phyloP scores from a whole-genome alignment of 257 asterid species.

The Solanum paucissectum region DNA sequence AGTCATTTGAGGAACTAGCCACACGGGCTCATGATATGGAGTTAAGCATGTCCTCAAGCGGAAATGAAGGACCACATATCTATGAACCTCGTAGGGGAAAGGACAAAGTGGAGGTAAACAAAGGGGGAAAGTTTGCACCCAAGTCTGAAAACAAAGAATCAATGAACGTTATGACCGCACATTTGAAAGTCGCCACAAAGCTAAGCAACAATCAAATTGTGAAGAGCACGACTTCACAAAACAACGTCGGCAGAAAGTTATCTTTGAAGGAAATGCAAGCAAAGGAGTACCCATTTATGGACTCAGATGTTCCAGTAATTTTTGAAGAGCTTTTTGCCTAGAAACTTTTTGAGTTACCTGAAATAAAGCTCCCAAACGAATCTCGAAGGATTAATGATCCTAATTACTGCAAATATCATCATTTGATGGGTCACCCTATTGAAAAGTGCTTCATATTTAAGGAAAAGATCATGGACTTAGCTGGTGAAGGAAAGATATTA shows the following conservation, averaged over 20 bases:
- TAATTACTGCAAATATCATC: too few species aligned
- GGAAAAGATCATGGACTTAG: background rate
- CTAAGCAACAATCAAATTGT: background rate
- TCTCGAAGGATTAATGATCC: background rate
- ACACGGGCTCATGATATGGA: too few species aligned
- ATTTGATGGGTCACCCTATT: background rate
- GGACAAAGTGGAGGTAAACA: too few species aligned
- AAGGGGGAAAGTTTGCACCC: background rate
- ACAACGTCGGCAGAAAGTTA: background rate
- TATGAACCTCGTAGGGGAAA: background rate
- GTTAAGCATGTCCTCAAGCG: too few species aligned
- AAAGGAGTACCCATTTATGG: background rate
- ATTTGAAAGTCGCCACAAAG: background rate
- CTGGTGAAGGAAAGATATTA: fast-evolving
- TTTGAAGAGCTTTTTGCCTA: background rate
- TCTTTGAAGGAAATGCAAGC: background rate
- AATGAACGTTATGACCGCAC: background rate
- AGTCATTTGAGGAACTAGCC: too few species aligned
- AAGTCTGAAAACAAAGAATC: background rate
- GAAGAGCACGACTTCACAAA: background rate
- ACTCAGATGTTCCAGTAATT: too few species aligned
- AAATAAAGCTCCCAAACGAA: too few species aligned
- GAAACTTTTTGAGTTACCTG: background rate
- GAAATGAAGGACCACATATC: background rate
- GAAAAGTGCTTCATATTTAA: background rate